These are phyloP conservation scores for Heliocybe sulcata DNA, from an alignment of 1,284 basidiomycete genomes.

Conservation along the genomic window DNA sequence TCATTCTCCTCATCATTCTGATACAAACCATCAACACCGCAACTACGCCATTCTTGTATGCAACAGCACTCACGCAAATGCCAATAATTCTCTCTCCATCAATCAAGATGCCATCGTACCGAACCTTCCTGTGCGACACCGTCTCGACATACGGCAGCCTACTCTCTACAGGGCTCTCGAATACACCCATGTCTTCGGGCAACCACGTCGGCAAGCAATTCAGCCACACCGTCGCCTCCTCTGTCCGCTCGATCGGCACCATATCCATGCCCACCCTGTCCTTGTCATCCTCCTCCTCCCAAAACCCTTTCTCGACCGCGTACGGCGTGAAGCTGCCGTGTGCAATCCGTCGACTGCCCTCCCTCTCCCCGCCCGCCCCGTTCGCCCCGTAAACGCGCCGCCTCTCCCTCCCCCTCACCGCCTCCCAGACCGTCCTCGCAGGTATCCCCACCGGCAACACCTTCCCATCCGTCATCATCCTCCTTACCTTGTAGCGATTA, in stretches of 20 bases:
- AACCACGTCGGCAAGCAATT: constrained; percentile 7
- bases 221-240: constrained; percentile 3
- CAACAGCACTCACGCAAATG: constrained; percentile 22
- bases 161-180: constrained; percentile 18
- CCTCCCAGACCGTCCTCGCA: not conserved
- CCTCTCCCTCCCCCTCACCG: not conserved
- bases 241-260: not conserved
- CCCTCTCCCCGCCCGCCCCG: too few species aligned
- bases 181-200: constrained; percentile 14
- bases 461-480: constrained; percentile 7
- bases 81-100: constrained; percentile 44
- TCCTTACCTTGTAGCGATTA: constrained; percentile 24
- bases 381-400: too few species aligned
- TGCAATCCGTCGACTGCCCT: too few species aligned
- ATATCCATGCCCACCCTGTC: not conserved
- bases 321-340: not conserved
- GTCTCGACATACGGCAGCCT: constrained; percentile 28
- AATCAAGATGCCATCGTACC: constrained; percentile 34
- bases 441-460: not conserved
- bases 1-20: not conserved
- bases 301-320: not conserved
- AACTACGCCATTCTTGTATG: not conserved
- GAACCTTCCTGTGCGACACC: constrained; percentile 16
- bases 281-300: not conserved
- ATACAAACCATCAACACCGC: not conserved